Conservation (phyloP, 1,284 basidiomycete species). For the Xanthoconium separans region DNA sequence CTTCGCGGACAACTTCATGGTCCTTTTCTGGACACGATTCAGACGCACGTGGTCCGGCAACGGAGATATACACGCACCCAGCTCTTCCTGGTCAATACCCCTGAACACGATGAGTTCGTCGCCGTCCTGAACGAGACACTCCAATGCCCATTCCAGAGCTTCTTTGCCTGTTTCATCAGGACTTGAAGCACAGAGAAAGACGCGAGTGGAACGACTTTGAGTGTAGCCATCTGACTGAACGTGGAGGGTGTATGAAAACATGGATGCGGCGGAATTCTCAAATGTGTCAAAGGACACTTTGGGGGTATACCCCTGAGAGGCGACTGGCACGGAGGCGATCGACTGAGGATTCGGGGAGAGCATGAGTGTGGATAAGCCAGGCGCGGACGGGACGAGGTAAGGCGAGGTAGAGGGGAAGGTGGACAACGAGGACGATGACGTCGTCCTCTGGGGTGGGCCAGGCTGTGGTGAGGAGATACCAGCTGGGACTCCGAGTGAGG, state of each 20-base stretch:
- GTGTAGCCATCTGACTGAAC: constrained; percentile 85
- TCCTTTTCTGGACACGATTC: constrained; percentile 55
- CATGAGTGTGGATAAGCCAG: constrained; percentile 16
- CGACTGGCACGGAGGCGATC: constrained; percentile 25
- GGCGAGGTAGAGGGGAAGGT: constrained; percentile 13
- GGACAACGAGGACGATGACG: constrained; percentile 21
- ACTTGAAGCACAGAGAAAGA: constrained; percentile 89
- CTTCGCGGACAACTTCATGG: constrained; percentile 84
- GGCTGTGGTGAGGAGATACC: constrained; percentile 13
- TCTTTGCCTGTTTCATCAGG: constrained; percentile 84
- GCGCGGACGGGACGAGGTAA: constrained; percentile 15
- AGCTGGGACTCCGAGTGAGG: constrained; percentile 19
- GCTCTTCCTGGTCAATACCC: constrained; percentile 83
- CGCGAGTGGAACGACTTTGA: constrained; percentile 78
- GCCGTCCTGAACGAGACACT: constrained; percentile 85
- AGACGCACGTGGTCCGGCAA: background rate
- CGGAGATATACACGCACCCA: constrained; percentile 48
- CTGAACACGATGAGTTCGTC: constrained; percentile 93
- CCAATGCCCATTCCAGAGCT: constrained; percentile 88
- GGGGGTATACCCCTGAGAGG: constrained; percentile 63
- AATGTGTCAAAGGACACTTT: constrained; percentile 89
- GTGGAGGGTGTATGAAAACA: constrained; percentile 73
- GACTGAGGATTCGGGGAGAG: constrained; percentile 20
- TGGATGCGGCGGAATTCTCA: constrained; percentile 68
- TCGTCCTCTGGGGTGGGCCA: constrained; percentile 17